Evolutionary conservation across 768 basidiomycete species (phyloP), one percentile per base, ranked within the genome.

Genomic region (Termitomyces sp.): DNA sequence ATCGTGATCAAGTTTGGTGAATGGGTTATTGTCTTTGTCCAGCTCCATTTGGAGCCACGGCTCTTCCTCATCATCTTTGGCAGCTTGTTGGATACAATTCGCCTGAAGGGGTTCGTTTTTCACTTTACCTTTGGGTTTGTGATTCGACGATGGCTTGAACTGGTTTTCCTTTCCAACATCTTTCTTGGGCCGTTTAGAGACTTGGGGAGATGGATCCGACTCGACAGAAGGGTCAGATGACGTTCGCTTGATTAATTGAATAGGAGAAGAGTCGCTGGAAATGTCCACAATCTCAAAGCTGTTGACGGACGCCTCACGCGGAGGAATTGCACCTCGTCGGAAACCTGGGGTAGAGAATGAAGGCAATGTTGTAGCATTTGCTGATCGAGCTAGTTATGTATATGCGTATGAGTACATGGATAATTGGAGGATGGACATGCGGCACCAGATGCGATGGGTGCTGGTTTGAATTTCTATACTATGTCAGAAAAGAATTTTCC

Each of bases 301-400:
- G 52, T 61, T 64, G 47, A 54, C 64, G 45, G 60, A 49, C 55
- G 50, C 64, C 51, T 50, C 45, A 33, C 51, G 61, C 50, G 31
- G 12, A 20, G 16, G 61, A 37, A 66, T 24, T 37, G 39, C 67
- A 55, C 65, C 74, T 76, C 48, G 53, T 56, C 65, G 64, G 60
- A 79, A 80, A 4, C 77, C 77, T 5, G 82, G 74, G 0, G 82
- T 81, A 1, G 78, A 75, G 61, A 81, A 79, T 1, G 78, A 71
- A 0, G 78, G 72, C 2, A 80, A 70, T 2, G 51, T 65, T 11
- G 69, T 59, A 54, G 65, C 31, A 30, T 70, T 51, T 57, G 60
- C 42, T 57, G 67, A 71, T 20, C 64, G 71, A n/a, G 47, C 71
- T 76, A 54, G 46, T 9, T 27, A 31, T 31, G 18, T 54, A 27